Evolutionary conservation across 805 yeast genomes (phyloP).

Genomic region (Metschnikowia reukaufii): DNA sequence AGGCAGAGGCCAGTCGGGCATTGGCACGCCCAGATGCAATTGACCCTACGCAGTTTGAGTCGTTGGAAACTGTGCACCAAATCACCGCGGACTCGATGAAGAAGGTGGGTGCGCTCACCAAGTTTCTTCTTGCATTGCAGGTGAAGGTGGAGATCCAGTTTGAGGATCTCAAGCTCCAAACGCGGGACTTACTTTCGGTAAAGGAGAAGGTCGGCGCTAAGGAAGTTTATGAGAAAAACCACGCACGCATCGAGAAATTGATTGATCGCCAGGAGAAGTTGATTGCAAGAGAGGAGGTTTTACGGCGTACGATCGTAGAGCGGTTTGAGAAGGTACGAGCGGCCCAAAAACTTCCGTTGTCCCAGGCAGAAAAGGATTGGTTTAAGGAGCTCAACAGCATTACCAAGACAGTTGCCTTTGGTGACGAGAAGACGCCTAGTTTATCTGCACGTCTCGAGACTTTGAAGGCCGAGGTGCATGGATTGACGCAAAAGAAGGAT

Average conservation of each 20-base stretch:
- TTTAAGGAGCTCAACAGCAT: constrained; percentile 36
- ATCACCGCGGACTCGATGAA: constrained; percentile 8
- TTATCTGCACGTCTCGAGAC: constrained; percentile 11
- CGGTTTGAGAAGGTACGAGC: constrained; percentile 26
- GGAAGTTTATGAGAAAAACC: constrained; percentile 11
- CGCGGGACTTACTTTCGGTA: constrained; percentile 12
- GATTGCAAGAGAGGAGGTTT: constrained; percentile 18
- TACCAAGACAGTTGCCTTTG: constrained; percentile 12
- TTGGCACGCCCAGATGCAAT: constrained; percentile 4
- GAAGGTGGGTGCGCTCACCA: constrained; percentile 12
- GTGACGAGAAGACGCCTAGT: constrained; percentile 10
- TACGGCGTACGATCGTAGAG: constrained; percentile 25
- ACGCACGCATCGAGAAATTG: constrained; percentile 17
- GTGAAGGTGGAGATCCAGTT: constrained; percentile 20
- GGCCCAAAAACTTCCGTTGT: constrained; percentile 30
- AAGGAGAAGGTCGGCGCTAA: constrained; percentile 2
- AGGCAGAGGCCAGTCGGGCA: constrained; percentile 1
- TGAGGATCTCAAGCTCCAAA: constrained; percentile 26
- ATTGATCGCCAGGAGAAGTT: constrained; percentile 24
- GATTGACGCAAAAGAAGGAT: constrained; percentile 1
- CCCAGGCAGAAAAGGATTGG: constrained; percentile 38
- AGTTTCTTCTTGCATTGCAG: constrained; percentile 15
- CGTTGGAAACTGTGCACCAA: constrained; percentile 8
- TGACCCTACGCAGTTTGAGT: constrained; percentile 6
- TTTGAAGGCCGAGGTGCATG: constrained; percentile 10